Percentiles rank a stretch among this genome's conserved stretches.
phyloP scores from a whole-genome alignment of 2,329 filamentous ascomycete species.

The Amesomyces nigricolor region DNA sequence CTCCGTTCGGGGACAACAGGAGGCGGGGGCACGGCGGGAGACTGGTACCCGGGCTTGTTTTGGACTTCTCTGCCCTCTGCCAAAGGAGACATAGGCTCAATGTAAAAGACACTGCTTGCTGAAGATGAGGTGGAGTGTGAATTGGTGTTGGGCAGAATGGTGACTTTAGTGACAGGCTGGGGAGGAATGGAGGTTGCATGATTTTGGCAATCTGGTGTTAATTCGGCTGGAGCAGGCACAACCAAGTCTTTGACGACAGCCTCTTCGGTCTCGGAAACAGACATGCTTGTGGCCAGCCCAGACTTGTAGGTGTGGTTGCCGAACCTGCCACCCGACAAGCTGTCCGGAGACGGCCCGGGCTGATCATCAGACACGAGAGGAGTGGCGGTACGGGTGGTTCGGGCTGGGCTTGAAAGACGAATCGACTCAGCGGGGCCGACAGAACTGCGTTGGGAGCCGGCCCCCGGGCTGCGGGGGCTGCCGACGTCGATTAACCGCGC shows the following conservation, averaged over 20 bases:
- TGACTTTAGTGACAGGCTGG: conserved; percentile 32
- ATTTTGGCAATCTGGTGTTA: conserved; percentile 14
- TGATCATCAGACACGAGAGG: conserved; percentile 39
- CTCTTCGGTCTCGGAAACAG: conserved; percentile 44
- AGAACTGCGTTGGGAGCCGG: conserved; percentile 45
- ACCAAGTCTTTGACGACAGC: conserved; percentile 23
- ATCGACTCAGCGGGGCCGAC: conserved; percentile 41
- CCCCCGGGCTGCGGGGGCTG: conserved; percentile 45
- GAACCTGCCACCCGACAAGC: conserved; percentile 15
- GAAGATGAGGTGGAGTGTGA: conserved; percentile 19
- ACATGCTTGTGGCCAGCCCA: conserved; percentile 24
- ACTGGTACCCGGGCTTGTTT: conserved; percentile 17
- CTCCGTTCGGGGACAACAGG: conserved; percentile 28
- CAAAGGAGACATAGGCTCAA: conserved; percentile 34
- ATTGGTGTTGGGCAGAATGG: conserved; percentile 31
- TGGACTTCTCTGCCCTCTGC: conserved; percentile 29
- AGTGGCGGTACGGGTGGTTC: conserved; percentile 37
- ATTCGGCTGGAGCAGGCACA: conserved; percentile 16
- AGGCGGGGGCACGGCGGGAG: conserved; percentile 14
- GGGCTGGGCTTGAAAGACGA: conserved; percentile 35
- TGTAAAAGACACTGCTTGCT: conserved; percentile 28
- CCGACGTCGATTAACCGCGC: conserved; percentile 54
- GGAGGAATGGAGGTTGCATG: conserved; percentile 25
- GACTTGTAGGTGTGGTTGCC: conserved; percentile 22
- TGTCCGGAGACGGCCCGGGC: conserved; percentile 15